phyloP scores from a whole-genome alignment of 305 asterid genomes.

The Vinca major region DNA sequence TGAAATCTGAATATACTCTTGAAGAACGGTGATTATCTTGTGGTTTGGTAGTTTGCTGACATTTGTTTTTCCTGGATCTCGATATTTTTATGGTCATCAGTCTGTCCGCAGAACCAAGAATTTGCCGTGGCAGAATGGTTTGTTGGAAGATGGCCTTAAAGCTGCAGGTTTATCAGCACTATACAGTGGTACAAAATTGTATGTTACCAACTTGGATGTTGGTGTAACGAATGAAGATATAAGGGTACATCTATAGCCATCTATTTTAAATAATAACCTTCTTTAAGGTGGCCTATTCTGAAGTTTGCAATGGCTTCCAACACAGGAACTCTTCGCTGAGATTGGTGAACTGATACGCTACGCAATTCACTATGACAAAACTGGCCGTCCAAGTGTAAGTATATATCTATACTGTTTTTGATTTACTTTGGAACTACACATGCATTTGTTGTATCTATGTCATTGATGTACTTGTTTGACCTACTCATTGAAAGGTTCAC shows the following conservation, averaged over 20 bases:
- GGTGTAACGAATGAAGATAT: slow-evolving; percentile 90
- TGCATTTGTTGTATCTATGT: no score
- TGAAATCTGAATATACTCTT: slow-evolving; percentile 18
- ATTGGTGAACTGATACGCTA: slow-evolving; percentile 78
- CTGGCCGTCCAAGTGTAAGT: slow-evolving; percentile 91
- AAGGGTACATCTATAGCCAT: slow-evolving; percentile 57
- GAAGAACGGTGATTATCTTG: slow-evolving; percentile 46
- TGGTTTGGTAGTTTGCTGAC: slow-evolving; percentile 53
- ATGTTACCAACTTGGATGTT: slow-evolving; percentile 67
- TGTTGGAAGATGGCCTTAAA: slow-evolving; percentile 78
- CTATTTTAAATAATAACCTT: slow-evolving; percentile 12
- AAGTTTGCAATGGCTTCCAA: slow-evolving; percentile 39
- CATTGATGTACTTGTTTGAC: no score
- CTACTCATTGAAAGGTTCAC: no score
- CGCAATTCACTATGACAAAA: slow-evolving; percentile 79
- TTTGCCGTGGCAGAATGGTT: slow-evolving; percentile 75
- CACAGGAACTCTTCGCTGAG: slow-evolving; percentile 83
- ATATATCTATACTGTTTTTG: background rate
- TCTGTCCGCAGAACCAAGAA: slow-evolving; percentile 71
- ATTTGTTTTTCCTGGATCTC: slow-evolving; percentile 40
- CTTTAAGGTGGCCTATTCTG: slow-evolving; percentile 28
- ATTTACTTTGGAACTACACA: background rate
- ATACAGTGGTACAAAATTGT: slow-evolving; percentile 67
- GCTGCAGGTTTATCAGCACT: slow-evolving; percentile 74
- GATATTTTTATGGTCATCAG: slow-evolving; percentile 68